Percentiles rank a stretch among this genome's conserved stretches.
phyloP scores from a whole-genome alignment of 2,329 filamentous ascomycete species.

The Samsoniella hepiali region DNA sequence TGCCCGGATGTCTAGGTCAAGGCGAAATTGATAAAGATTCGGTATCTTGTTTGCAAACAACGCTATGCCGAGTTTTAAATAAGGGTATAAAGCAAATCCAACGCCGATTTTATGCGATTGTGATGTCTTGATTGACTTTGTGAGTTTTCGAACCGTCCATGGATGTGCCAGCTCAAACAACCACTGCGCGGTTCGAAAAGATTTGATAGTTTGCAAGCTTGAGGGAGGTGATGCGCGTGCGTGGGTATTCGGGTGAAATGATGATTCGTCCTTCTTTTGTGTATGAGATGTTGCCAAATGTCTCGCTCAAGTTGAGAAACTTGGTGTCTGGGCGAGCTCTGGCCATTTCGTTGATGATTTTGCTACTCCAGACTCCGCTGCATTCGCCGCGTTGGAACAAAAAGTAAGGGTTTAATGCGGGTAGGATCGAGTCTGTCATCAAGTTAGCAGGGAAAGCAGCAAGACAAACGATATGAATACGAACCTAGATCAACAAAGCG shows the following conservation, averaged over 20 bases:
- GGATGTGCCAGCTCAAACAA: conserved; percentile 28
- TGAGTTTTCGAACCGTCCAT: neutral
- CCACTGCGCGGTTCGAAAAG: conserved; percentile 39
- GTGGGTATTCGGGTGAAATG: conserved; percentile 53
- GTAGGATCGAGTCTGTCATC: conserved; percentile 61
- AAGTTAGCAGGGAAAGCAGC: conserved; percentile 21
- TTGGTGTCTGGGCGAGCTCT: conserved; percentile 54
- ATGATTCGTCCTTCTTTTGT: conserved; percentile 58
- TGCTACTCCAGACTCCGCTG: conserved; percentile 69
- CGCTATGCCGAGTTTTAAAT: neutral
- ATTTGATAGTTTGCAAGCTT: conserved; percentile 57
- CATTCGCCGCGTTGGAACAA: conserved; percentile 58
- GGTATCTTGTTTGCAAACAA: neutral
- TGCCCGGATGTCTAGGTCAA: neutral
- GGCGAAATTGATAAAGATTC: neutral
- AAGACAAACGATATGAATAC: conserved; percentile 22
- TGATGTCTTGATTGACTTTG: neutral
- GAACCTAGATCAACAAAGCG: conserved; percentile 70
- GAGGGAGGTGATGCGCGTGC: conserved; percentile 51
- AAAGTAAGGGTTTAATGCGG: conserved; percentile 71
- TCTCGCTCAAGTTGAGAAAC: conserved; percentile 62
- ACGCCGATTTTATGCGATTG: conserved; percentile 12
- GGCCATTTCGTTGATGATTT: conserved; percentile 59
- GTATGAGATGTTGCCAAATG: conserved; percentile 57
- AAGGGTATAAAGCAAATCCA: neutral